Conservation (phyloP, 306 rosid species). For the Lupinus albus region DNA sequence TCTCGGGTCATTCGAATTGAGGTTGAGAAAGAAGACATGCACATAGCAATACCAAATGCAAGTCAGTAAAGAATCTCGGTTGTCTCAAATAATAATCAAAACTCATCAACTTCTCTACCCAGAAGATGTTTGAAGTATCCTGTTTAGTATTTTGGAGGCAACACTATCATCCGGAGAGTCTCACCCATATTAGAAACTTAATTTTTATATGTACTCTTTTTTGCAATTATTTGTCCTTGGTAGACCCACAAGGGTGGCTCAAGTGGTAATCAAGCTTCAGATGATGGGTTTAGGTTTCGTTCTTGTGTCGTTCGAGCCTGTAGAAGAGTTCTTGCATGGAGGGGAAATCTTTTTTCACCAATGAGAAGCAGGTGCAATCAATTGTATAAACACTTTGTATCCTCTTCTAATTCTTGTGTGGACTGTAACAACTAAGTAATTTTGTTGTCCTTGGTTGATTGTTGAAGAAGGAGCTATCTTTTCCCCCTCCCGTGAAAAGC, state of each 20-base stretch:
- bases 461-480: background rate
- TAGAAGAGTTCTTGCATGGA: background rate
- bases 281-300: background rate
- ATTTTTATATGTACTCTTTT: background rate
- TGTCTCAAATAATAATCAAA: conserved; percentile 5
- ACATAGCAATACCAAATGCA: conserved; percentile 9
- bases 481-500: background rate
- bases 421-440: background rate
- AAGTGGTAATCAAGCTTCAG: background rate
- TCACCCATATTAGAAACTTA: background rate
- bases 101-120: background rate
- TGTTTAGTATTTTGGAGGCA: conserved; percentile 28
- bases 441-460: background rate
- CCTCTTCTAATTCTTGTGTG: background rate
- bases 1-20: background rate
- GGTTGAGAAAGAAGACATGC: conserved; percentile 15
- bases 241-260: background rate
- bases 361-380: conserved; percentile 7
- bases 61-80: conserved; percentile 12
- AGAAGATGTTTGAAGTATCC: conserved; percentile 9
- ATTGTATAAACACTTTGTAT: background rate
- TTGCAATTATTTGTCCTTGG: background rate
- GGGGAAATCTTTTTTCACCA: background rate
- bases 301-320: background rate
- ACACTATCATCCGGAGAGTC: background rate